A percentile compares a stretch with the other conserved stretches of the same genome.
These are phyloP conservation scores for Ochetophila trinervis DNA, from an alignment of 306 rosid genomes.

Conservation along the genomic window DNA sequence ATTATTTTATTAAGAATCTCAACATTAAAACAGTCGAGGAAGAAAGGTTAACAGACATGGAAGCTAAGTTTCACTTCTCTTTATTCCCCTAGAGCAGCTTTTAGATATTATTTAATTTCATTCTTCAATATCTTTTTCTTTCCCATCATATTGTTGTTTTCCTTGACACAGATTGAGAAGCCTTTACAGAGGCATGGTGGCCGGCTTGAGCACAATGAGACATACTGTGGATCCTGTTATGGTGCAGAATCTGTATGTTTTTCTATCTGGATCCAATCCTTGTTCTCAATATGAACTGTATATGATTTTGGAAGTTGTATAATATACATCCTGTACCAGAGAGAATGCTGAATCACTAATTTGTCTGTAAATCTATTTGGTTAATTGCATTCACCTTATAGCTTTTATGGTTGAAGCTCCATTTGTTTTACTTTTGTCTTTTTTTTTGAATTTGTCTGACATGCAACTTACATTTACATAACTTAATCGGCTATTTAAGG, in stretches of 20 bases:
- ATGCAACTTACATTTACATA: background rate
- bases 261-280: conserved; percentile 6
- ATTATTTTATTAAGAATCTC: no score
- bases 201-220: conserved; percentile 97
- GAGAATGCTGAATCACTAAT: background rate
- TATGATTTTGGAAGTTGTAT: background rate
- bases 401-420: no score
- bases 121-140: background rate
- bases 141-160: conserved; percentile 23
- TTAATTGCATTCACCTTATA: no score
- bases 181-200: conserved; percentile 98
- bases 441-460: background rate
- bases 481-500: background rate
- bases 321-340: background rate
- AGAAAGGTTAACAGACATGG: no score
- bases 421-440: background rate
- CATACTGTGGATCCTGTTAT: conserved; percentile 94
- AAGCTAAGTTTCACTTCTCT: no score
- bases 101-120: no score
- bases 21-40: no score
- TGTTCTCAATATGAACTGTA: background rate
- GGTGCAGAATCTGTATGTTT: conserved; percentile 86
- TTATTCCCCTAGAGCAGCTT: no score
- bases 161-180: conserved; percentile 68
- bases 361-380: background rate